phyloP scores from a whole-genome alignment of 1,139 yeast species.

The Scheffersomyces titani region DNA sequence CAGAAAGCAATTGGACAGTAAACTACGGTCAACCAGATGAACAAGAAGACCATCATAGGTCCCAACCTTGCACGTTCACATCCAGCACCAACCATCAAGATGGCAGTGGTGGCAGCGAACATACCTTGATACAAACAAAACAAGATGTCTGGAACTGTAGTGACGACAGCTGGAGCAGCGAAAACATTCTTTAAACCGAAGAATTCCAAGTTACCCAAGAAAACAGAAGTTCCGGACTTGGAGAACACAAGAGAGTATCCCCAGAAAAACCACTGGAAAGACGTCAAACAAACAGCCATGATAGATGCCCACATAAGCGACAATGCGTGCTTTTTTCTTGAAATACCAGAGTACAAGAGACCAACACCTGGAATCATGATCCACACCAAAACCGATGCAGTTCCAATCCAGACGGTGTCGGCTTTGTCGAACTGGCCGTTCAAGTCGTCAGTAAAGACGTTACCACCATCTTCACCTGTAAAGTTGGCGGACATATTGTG shows the following conservation, averaged over 20 bases:
- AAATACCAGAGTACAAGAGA: conserved; percentile 82
- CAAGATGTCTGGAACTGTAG: conserved; percentile 78
- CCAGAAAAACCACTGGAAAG: conserved; percentile 98
- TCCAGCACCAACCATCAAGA: conserved; percentile 95
- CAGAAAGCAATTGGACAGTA: conserved; percentile 95
- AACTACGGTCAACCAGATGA: conserved; percentile 93
- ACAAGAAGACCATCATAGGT: conserved; percentile 93
- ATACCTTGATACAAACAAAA: conserved; percentile 92
- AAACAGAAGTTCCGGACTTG: conserved; percentile 61
- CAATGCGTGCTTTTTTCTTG: conserved; percentile 90
- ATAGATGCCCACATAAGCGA: conserved; percentile 92
- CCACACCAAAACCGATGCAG: conserved; percentile 79
- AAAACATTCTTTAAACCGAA: conserved; percentile 78
- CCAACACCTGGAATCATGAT: conserved; percentile 96
- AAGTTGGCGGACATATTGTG: background rate
- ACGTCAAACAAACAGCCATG: conserved; percentile 78
- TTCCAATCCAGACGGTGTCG: conserved; percentile 88
- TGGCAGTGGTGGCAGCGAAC: conserved; percentile 92
- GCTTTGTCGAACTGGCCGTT: conserved; percentile 72
- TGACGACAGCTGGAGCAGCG: conserved; percentile 74
- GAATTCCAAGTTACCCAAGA: conserved; percentile 78
- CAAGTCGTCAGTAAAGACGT: conserved; percentile 70
- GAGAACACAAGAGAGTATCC: conserved; percentile 90
- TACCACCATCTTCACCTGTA: conserved; percentile 54
- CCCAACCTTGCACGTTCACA: conserved; percentile 96